Evolutionary conservation across 805 yeast genomes (phyloP), one percentile per base, ranked within the genome.

Genomic region (Pichia rugopelliculosa): DNA sequence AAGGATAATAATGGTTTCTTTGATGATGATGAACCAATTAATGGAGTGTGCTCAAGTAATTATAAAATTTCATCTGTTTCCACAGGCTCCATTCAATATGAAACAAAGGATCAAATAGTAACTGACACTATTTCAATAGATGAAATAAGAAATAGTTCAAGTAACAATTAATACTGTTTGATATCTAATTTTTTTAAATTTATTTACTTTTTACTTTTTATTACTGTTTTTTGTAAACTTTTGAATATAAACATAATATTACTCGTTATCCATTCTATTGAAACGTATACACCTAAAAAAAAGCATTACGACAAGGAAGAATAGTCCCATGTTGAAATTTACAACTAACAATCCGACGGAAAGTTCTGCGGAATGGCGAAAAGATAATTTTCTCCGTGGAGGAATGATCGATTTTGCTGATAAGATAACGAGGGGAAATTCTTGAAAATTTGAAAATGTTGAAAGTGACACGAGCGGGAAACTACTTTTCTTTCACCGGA

Each of bases 1-100:
- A 54, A 40, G 26, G 46, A 45, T 17, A 23, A 43, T 4, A 50
- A 55, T 46, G 61, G 62, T 1, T 57, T 59, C 37, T 59, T 59
- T 39, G 61, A 57, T 23, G 60, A 57, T 15, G 61, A 59, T 41
- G 51, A 42, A 36, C 57, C 57, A 22, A 55, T 59, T 17, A 55
- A 57, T 43, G 59, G 57, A 11, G 61, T 57, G n/a, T 56, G 59
- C 6, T 18, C 46, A 10, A 4, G n/a, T 3, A 23, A 22, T 21
- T 22, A 23, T 13, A 17, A 23, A 34, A 13, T 25, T 6, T 22
- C 27, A 1, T 20, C 39, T 7, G 20, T 11, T 17, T 24, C 33
- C 1, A 42, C 50, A 8, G 7, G 27, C 5, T 42, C 42, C 7
- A 26, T 18, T 21, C 21, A 42, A n/a, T 25, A n/a, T 4, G 46